These are phyloP conservation scores for Capronia americana DNA, from an alignment of 2,329 filamentous ascomycete genomes.

Conservation along the genomic window DNA sequence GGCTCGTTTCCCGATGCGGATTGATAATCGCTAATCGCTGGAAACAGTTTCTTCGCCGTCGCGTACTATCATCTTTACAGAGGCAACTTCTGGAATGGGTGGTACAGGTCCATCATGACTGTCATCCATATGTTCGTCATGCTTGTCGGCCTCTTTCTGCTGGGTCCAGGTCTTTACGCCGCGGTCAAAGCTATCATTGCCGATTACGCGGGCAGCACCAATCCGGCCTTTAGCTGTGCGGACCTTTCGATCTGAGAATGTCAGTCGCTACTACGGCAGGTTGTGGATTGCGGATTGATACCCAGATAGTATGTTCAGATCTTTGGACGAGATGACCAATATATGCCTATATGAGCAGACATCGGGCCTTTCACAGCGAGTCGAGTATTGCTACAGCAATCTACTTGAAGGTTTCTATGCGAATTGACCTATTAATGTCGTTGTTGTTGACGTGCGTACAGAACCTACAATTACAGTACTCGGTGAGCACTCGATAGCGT, in stretches of 20 bases:
- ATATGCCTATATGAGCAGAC: not conserved
- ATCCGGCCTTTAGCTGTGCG: conserved; percentile 58
- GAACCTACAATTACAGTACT: too few species aligned
- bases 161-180: conserved; percentile 60
- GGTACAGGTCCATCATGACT: conserved; percentile 50
- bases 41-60: conserved; percentile 52
- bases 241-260: conserved; percentile 53
- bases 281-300: not conserved
- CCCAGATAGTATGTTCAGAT: not conserved
- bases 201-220: conserved; percentile 54
- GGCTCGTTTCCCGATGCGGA: not conserved
- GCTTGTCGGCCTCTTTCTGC: conserved; percentile 55
- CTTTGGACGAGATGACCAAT: not conserved
- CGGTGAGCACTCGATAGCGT: too few species aligned
- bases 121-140: conserved; percentile 56
- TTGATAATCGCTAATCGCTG: not conserved
- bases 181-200: conserved; percentile 60
- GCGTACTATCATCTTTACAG: conserved; percentile 57
- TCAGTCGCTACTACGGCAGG: not conserved
- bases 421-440: not conserved
- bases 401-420: not conserved
- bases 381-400: not conserved
- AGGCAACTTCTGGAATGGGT: conserved; percentile 48
- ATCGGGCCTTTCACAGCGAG: not conserved
- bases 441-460: not conserved